phyloP scores from a whole-genome alignment of 2,329 filamentous ascomycete species.

The Pseudogymnoascus verrucosus region DNA sequence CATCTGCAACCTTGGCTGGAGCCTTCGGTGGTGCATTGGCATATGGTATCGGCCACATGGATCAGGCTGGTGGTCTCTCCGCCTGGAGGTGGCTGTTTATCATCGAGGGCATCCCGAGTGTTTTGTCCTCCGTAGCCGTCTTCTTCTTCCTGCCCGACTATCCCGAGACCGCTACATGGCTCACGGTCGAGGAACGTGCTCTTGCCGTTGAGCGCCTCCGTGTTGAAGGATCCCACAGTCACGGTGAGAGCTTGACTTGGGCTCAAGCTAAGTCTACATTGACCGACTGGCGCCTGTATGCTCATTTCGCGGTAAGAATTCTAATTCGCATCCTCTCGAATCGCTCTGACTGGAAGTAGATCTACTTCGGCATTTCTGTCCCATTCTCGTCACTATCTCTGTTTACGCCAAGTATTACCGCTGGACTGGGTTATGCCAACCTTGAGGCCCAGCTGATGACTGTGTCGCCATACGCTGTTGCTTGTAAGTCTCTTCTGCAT shows the following conservation, averaged over 20 bases:
- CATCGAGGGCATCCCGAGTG: slow-evolving; percentile 19
- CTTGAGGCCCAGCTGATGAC: slow-evolving; percentile 58
- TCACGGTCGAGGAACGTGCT: slow-evolving; percentile 36
- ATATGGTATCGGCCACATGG: slow-evolving; percentile 26
- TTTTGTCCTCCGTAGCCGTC: slow-evolving; percentile 33
- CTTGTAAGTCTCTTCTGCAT: slow-evolving; percentile 33
- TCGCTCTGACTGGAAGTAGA: neutral
- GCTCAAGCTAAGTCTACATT: neutral
- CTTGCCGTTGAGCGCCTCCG: slow-evolving; percentile 34
- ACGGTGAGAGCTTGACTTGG: slow-evolving; percentile 34
- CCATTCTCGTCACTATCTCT: neutral
- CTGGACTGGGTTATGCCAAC: slow-evolving; percentile 45
- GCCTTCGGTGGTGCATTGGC: slow-evolving; percentile 27
- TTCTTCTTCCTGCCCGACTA: slow-evolving; percentile 42
- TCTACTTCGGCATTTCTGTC: neutral
- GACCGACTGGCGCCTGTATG: neutral
- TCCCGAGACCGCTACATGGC: slow-evolving; percentile 39
- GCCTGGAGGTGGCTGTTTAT: slow-evolving; percentile 27
- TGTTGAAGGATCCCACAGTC: slow-evolving; percentile 34
- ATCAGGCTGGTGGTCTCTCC: slow-evolving; percentile 18
- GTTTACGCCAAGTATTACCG: slow-evolving; percentile 53
- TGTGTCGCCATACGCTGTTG: slow-evolving; percentile 56
- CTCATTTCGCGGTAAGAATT: neutral
- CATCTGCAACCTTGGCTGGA: slow-evolving; percentile 24
- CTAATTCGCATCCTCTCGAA: neutral